A percentile compares a stretch with the other conserved stretches of the same genome.
phyloP scores from a whole-genome alignment of 2,329 filamentous ascomycete genomes.

The Alternaria ventricosa region DNA sequence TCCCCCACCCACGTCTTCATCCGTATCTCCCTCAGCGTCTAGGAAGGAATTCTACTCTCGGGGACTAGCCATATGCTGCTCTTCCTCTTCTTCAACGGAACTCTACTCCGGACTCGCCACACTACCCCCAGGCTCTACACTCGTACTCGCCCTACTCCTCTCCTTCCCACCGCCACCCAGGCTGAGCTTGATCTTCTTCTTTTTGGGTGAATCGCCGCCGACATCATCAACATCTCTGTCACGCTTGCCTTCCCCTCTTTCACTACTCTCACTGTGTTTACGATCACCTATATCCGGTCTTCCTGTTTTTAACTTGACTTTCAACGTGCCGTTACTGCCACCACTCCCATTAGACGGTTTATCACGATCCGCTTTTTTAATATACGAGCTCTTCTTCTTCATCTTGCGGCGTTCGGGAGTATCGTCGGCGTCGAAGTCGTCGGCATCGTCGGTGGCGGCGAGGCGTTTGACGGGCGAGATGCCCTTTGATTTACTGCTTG shows the following conservation, averaged over 20 bases:
- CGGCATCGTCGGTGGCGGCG: conserved; percentile 26
- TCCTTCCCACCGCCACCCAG: conserved; percentile 27
- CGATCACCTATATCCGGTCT: conserved; percentile 33
- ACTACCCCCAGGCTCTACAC: conserved; percentile 15
- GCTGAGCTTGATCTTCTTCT: conserved; percentile 49
- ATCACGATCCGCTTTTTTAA: conserved; percentile 50
- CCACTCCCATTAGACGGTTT: conserved; percentile 20
- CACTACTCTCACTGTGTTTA: conserved; percentile 39
- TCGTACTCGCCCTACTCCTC: conserved; percentile 18
- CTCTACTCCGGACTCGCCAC: conserved; percentile 9
- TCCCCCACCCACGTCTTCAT: not conserved
- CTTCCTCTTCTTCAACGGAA: not conserved
- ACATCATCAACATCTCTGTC: conserved; percentile 43
- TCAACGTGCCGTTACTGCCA: conserved; percentile 23
- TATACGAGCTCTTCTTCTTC: conserved; percentile 57
- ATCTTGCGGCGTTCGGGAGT: conserved; percentile 54
- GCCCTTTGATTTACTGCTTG: conserved; percentile 28
- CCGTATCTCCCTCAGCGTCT: not conserved
- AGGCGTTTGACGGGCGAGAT: conserved; percentile 39
- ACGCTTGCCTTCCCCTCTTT: conserved; percentile 41
- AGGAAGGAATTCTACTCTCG: not conserved
- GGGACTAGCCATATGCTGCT: not conserved
- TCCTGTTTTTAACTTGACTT: conserved; percentile 45
- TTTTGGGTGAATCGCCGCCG: conserved; percentile 38
- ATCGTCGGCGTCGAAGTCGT: conserved; percentile 51